Evolutionary conservation across 2,329 filamentous ascomycete genomes (phyloP).

Genomic region (Clonostachys chloroleuca): DNA sequence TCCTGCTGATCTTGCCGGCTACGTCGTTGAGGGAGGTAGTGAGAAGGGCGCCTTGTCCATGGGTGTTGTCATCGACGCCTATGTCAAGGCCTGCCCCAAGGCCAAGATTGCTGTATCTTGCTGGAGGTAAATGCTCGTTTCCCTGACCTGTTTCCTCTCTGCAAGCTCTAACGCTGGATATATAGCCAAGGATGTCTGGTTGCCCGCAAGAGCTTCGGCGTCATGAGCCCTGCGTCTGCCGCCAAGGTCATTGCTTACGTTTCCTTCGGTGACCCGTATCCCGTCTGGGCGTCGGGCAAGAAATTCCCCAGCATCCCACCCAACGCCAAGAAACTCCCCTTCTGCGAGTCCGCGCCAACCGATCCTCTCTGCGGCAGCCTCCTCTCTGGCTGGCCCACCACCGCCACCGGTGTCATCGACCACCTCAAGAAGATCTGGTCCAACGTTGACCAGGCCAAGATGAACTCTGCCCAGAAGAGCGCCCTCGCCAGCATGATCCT

Average conservation of each 20-base stretch:
- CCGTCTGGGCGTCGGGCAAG: not conserved
- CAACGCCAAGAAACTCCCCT: not conserved
- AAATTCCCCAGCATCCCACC: not conserved
- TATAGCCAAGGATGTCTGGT: slow-evolving; percentile 1
- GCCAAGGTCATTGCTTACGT: slow-evolving; percentile 63
- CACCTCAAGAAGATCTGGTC: slow-evolving; percentile 1
- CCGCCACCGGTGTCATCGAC: not conserved
- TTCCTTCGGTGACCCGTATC: slow-evolving; percentile 38
- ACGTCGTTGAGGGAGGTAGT: slow-evolving; percentile 6
- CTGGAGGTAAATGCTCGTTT: slow-evolving; percentile 2
- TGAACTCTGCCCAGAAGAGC: slow-evolving; percentile 1
- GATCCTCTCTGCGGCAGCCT: slow-evolving; percentile 1
- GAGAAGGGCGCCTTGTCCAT: slow-evolving; percentile 2
- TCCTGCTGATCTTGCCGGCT: slow-evolving; percentile 4
- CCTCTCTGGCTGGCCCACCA: not conserved
- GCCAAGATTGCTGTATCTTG: slow-evolving; percentile 5
- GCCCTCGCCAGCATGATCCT: not conserved
- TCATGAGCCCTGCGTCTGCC: slow-evolving; percentile 36
- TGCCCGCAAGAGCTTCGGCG: slow-evolving; percentile 3
- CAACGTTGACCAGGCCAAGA: not conserved
- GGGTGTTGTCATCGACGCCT: slow-evolving; percentile 1
- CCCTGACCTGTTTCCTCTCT: too few species aligned
- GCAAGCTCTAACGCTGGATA: not conserved
- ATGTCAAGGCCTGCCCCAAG: slow-evolving; percentile 2
- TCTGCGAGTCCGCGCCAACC: not conserved